Evolutionary conservation across 495 filamentous ascomycete species (phyloP).

Genomic region (Talaromyces ruber): DNA sequence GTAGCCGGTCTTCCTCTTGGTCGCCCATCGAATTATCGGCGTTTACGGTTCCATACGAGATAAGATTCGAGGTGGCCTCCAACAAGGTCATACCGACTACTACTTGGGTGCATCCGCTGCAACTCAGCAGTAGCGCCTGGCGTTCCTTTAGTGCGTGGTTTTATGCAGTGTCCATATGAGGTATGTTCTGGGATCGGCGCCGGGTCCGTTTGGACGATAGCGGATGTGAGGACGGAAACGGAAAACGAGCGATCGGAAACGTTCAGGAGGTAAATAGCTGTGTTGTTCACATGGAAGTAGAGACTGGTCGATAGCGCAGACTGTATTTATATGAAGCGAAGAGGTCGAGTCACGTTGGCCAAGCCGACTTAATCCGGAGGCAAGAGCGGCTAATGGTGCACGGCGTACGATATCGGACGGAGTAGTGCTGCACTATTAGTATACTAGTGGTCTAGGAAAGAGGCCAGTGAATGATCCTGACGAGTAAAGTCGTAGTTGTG

Average conservation of each 20-base stretch:
- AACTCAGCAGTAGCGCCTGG: background rate
- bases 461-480: background rate
- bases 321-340: background rate
- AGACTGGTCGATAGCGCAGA: background rate
- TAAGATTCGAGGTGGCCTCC: background rate
- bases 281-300: background rate
- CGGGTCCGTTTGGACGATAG: slow-evolving; percentile 6
- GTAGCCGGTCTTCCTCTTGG: slow-evolving; percentile 26
- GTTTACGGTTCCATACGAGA: slow-evolving; percentile 33
- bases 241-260: background rate
- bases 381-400: background rate
- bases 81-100: slow-evolving; percentile 6
- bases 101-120: background rate
- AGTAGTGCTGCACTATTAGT: background rate
- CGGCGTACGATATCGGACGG: background rate
- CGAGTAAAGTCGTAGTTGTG: background rate
- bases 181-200: slow-evolving; percentile 5
- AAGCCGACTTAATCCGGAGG: background rate
- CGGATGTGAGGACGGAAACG: background rate
- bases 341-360: background rate
- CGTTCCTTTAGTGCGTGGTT: background rate
- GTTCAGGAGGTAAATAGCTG: background rate
- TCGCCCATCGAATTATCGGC: slow-evolving; percentile 17
- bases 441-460: background rate
- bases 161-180: slow-evolving; percentile 15